Evolutionary conservation across 306 rosid species (phyloP).

Genomic region (Datisca glomerata): DNA sequence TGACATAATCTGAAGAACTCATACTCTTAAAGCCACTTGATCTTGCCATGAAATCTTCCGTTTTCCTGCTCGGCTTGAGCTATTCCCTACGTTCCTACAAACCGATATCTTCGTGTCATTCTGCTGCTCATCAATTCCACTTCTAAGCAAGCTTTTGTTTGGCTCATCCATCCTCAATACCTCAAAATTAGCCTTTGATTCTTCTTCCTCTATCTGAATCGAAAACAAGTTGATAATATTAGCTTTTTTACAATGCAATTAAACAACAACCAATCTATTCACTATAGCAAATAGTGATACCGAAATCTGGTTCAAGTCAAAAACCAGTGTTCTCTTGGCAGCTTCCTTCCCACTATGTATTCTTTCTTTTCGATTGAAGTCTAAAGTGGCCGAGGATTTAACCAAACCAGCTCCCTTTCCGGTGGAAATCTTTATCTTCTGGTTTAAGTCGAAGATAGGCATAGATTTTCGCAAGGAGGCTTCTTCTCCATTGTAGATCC

Average conservation of each 20-base stretch:
- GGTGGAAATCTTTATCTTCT: conserved; percentile 26
- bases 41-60: conserved; percentile 99
- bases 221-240: background rate
- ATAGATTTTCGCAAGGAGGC: conserved; percentile 22
- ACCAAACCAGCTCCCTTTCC: conserved; percentile 32
- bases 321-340: conserved; percentile 9
- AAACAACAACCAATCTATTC: background rate
- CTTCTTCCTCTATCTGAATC: conserved; percentile 79
- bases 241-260: background rate
- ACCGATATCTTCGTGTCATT: conserved; percentile 52
- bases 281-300: conserved; percentile 38
- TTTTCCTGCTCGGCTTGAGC: conserved; percentile 63
- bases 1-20: too few relatives aligned
- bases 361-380: conserved; percentile 42
- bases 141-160: conserved; percentile 45
- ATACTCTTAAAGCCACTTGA: conserved; percentile 86
- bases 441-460: conserved; percentile 41
- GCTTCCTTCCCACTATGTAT: conserved; percentile 43
- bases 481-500: conserved; percentile 27
- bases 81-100: conserved; percentile 66
- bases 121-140: conserved; percentile 41
- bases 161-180: conserved; percentile 38
- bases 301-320: conserved; percentile 88
- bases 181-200: conserved; percentile 34
- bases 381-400: conserved; percentile 26